Evolutionary conservation across 75 land plant genomes (phyloP).

Genomic region (Pinus taeda): DNA sequence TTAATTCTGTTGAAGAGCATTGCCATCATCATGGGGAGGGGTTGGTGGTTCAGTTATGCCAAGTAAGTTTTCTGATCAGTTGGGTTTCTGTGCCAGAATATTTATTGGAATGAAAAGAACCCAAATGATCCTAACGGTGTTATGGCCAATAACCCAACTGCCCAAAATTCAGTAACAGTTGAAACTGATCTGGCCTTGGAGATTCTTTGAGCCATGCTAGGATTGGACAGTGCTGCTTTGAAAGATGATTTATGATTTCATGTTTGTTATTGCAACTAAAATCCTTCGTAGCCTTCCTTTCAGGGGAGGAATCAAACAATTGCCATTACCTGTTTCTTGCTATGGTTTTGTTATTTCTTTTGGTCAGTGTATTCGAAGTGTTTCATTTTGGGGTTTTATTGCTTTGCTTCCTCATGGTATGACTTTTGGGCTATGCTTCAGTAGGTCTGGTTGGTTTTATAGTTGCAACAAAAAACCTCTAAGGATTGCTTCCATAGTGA

Average conservation of each 20-base stretch:
- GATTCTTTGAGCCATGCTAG: neutral
- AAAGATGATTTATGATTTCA: neutral
- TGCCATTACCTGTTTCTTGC: neutral
- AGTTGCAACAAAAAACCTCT: neutral
- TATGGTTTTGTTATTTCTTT: neutral
- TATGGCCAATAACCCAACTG: neutral
- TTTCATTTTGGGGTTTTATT: neutral
- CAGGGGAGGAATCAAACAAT: neutral
- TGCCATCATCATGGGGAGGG: constrained; percentile 3
- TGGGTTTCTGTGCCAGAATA: neutral
- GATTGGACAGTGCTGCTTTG: neutral
- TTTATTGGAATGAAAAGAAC: neutral
- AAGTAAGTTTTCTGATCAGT: constrained; percentile 7
- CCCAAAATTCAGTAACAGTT: neutral
- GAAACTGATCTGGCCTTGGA: neutral
- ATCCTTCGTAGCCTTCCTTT: neutral
- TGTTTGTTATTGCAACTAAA: neutral
- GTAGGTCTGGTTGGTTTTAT: neutral
- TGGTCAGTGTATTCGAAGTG: neutral
- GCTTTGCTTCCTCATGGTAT: neutral
- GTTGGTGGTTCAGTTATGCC: constrained; percentile 9
- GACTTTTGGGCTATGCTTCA: neutral
- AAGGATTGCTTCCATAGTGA: neutral
- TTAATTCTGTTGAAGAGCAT: neutral
- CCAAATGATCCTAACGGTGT: neutral